Evolutionary conservation across 768 basidiomycete species (phyloP).

Genomic region (Gloeopeniophorella convolvens): DNA sequence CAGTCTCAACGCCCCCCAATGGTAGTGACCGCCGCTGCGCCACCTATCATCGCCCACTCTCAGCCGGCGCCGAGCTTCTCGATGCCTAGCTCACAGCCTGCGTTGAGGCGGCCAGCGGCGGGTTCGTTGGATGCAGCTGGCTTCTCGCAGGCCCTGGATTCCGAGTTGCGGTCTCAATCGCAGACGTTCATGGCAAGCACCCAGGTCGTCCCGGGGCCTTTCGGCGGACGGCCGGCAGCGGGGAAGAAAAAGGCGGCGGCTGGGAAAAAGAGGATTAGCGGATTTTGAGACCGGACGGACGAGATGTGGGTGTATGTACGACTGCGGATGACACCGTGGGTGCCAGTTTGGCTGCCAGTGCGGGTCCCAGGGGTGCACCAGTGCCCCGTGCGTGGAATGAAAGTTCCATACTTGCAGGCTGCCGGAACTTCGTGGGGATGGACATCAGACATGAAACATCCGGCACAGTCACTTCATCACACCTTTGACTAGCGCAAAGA

Average conservation of each 20-base stretch:
- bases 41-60: not conserved
- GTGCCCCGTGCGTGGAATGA: too few relatives aligned
- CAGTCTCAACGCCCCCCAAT: not conserved
- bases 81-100: conserved; percentile 1
- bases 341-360: too few relatives aligned
- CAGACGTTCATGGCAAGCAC: conserved; percentile 45
- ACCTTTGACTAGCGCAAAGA: too few relatives aligned
- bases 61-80: not conserved
- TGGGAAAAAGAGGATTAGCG: conserved; percentile 63
- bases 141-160: not conserved
- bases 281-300: conserved; percentile 44
- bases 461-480: too few relatives aligned
- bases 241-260: conserved; percentile 44
- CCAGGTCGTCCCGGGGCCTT: conserved; percentile 63
- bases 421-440: too few relatives aligned
- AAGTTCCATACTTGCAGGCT: too few relatives aligned
- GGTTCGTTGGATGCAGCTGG: not conserved
- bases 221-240: conserved; percentile 51
- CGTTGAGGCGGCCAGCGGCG: not conserved
- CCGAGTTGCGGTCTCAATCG: not conserved
- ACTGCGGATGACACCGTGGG: too few relatives aligned
- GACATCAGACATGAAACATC: too few relatives aligned
- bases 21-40: not conserved
- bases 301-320: not conserved
- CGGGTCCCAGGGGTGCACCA: too few relatives aligned